Base-by-base conservation (phyloP, 331 rosid genomes). In the Quercus lobata region DNA sequence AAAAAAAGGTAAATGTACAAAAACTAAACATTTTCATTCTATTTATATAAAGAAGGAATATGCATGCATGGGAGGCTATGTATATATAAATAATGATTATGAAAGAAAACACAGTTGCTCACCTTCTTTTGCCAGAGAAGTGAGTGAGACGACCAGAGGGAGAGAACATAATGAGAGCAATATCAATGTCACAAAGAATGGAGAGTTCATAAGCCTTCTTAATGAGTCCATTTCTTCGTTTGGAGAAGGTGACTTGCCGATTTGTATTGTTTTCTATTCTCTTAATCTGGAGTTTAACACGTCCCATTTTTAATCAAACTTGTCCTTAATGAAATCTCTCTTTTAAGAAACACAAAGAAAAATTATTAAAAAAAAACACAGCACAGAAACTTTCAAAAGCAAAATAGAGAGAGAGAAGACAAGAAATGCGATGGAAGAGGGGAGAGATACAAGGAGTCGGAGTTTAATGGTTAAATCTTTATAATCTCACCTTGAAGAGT, bases 171-270 rank as follows among this genome's bases (percentile, higher is more conserved):
- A 92, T 89, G 24, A 92, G 94, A 19, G 97, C 96, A 75, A 92
- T 87, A 71, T 92, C 97, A 74, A 92, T 91, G 81, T 92, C 97
- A 27, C 97, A 92, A 0, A 92, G 87, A 76, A 92, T 78, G 44
- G 97, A 89, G 57, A 92, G 82, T 71, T 92, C 97, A 8, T 92
- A 92, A 6, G 97, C 96, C 83, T 92, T 92, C 83, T 92, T 92
- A 75, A 91, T 91, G 83, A 91, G 91, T 27, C 97, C 94, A 89
- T 92, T 91, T 90, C 96, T 86, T 19, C 97, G 91, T 24, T 92
- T 92, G 3, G 97, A 92, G 75, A 87, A 92, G n/a, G 97, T 92
- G 7, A 92, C 97, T 83, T 89, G 96, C 41, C 96, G 88, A 84
- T 92, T 92, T 0, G 91, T 82, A 56, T 46, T 78, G 78, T 92